Conservation (phyloP, 2,329 filamentous ascomycete genomes). For the Fusarium sp. region DNA sequence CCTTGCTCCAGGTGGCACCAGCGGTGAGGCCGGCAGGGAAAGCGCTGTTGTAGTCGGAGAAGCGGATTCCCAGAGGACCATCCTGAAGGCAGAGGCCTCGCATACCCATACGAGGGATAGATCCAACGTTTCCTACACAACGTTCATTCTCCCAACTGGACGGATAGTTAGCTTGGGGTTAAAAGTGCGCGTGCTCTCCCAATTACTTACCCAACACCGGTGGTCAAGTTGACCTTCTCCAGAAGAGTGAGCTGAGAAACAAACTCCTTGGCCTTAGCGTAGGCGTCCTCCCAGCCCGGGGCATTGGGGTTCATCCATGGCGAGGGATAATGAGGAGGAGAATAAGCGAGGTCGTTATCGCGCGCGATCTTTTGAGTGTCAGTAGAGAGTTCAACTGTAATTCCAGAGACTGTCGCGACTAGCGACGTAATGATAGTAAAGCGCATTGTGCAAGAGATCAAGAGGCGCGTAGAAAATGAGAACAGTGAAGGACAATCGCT, state of each 20-base stretch:
- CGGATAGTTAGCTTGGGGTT: not conserved
- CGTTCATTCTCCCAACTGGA: constrained; percentile 65
- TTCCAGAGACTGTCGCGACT: not conserved
- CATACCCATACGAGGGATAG: constrained; percentile 76
- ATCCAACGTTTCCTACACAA: constrained; percentile 81
- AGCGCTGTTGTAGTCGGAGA: constrained; percentile 81
- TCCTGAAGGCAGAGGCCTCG: constrained; percentile 87
- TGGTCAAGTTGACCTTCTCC: constrained; percentile 96
- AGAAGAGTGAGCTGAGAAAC: constrained; percentile 84
- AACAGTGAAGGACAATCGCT: too few species aligned
- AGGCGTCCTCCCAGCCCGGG: constrained; percentile 78
- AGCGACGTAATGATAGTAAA: constrained; percentile 13
- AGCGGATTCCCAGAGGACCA: constrained; percentile 81
- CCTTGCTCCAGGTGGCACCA: constrained; percentile 84
- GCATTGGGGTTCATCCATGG: constrained; percentile 85
- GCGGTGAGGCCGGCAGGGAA: constrained; percentile 83
- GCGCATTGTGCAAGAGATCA: constrained; percentile 15
- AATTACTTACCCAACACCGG: constrained; percentile 78
- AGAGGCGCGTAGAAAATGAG: not conserved
- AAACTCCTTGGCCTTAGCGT: constrained; percentile 79
- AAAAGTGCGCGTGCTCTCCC: too few species aligned
- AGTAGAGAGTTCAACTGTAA: constrained; percentile 34
- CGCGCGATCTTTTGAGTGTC: constrained; percentile 39
- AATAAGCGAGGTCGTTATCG: constrained; percentile 50
- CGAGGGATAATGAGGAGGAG: constrained; percentile 79